Evolutionary conservation across 768 basidiomycete species (phyloP).

Genomic region (Mycena galopus): DNA sequence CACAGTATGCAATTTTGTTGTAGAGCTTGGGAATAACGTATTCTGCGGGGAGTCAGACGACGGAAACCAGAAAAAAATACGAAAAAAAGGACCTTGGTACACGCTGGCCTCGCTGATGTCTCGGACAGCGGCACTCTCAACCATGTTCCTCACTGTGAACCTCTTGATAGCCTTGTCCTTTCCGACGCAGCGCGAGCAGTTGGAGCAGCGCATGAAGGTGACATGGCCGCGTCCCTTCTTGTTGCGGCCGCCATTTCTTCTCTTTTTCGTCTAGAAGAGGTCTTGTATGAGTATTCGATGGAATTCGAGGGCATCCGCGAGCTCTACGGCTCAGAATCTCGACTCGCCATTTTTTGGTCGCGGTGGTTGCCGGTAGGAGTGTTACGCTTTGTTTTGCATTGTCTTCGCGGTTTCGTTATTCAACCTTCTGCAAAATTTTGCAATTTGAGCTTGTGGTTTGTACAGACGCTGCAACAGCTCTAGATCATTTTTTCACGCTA

Average conservation of each 20-base stretch:
- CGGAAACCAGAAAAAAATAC: neutral
- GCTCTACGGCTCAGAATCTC: neutral
- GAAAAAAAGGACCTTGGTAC: slow-evolving; percentile 82
- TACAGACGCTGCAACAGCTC: neutral
- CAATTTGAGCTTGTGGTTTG: neutral
- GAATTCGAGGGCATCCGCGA: neutral
- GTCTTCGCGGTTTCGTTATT: no score
- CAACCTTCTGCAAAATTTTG: no score
- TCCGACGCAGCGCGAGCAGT: slow-evolving; percentile 97
- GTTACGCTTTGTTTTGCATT: no score
- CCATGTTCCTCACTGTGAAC: slow-evolving; percentile 83
- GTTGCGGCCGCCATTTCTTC: slow-evolving; percentile 99
- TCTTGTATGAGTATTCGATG: neutral
- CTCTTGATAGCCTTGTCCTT: slow-evolving; percentile 99
- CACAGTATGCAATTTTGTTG: slow-evolving; percentile 99
- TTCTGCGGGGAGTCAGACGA: slow-evolving; percentile 64
- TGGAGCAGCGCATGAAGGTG: slow-evolving; percentile 95
- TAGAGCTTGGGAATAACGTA: slow-evolving; percentile 66
- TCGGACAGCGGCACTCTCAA: slow-evolving; percentile 80
- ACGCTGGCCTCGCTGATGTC: slow-evolving; percentile 97
- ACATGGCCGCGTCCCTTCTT: slow-evolving; percentile 99
- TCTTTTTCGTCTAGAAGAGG: slow-evolving; percentile 91
- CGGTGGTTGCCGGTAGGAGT: no score
- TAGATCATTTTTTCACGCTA: neutral
- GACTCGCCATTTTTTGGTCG: slow-evolving; percentile 21